phyloP scores from a whole-genome alignment of 1,284 basidiomycete species.

The Leucoagaricus sp. region DNA sequence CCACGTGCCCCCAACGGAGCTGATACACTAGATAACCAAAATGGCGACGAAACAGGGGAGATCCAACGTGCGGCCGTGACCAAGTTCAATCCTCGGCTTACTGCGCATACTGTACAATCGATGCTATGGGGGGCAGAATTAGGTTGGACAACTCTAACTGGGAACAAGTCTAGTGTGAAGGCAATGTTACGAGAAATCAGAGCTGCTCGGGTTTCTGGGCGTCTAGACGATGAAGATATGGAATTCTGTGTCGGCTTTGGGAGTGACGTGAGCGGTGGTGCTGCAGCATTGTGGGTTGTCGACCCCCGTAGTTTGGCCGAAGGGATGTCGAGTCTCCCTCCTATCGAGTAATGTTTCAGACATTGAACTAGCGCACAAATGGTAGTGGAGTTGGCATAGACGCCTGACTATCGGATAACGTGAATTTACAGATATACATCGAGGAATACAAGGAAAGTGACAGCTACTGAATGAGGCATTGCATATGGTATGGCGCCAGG shows the following conservation, averaged over 20 bases:
- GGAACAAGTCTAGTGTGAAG: constrained; percentile 76
- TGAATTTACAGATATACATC: neutral
- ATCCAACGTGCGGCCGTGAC: constrained; percentile 55
- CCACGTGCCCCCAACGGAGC: constrained; percentile 18
- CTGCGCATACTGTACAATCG: constrained; percentile 70
- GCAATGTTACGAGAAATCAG: constrained; percentile 66
- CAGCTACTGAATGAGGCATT: neutral
- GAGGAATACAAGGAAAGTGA: constrained; percentile 6
- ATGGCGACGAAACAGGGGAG: constrained; percentile 27
- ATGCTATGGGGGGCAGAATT: constrained; percentile 66
- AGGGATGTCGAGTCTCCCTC: constrained; percentile 47
- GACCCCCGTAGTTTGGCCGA: constrained; percentile 78
- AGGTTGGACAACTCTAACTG: constrained; percentile 82
- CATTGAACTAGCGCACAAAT: neutral
- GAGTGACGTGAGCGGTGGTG: constrained; percentile 14
- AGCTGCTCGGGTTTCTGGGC: constrained; percentile 31
- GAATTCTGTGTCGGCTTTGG: constrained; percentile 10
- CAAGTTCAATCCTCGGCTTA: constrained; percentile 58
- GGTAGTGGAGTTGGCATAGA: neutral
- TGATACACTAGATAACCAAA: neutral
- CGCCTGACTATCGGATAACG: neutral
- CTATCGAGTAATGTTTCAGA: neutral
- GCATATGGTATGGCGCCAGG: neutral
- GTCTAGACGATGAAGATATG: constrained; percentile 24
- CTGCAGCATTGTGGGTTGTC: constrained; percentile 69